Conservation (phyloP, 805 yeast species). For the Sporopachydermia quercuum region DNA sequence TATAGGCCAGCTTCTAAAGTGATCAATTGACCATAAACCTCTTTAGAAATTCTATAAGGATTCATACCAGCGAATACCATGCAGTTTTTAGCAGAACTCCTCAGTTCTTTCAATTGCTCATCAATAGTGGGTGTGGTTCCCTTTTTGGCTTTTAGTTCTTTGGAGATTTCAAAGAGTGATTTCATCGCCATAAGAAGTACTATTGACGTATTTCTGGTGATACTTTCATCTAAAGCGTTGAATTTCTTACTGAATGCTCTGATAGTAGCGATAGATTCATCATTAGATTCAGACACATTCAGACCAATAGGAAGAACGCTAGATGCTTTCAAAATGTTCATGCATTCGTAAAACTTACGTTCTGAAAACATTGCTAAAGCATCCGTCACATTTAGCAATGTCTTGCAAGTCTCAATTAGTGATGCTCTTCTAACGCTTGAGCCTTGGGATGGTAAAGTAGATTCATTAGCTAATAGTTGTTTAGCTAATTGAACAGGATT, state of each 20-base stretch:
- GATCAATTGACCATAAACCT: slow-evolving; percentile 5
- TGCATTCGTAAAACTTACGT: slow-evolving; percentile 43
- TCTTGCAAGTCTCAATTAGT: slow-evolving; percentile 40
- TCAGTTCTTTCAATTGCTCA: slow-evolving; percentile 39
- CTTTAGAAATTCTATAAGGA: slow-evolving; percentile 77
- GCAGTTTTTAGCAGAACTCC: slow-evolving; percentile 63
- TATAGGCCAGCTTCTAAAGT: slow-evolving; percentile 1
- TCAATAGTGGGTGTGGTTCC: slow-evolving; percentile 32
- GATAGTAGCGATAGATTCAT: not conserved
- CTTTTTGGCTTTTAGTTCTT: slow-evolving; percentile 18
- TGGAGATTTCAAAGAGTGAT: slow-evolving; percentile 45
- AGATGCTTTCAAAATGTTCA: slow-evolving; percentile 40
- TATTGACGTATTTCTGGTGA: slow-evolving; percentile 69
- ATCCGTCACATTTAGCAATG: slow-evolving; percentile 49
- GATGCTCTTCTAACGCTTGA: slow-evolving; percentile 18
- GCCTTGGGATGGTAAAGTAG: slow-evolving; percentile 3
- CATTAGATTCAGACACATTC: slow-evolving; percentile 5
- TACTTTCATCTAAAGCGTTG: slow-evolving; percentile 45
- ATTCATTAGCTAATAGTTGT: slow-evolving; percentile 1
- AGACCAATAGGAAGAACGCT: slow-evolving; percentile 50
- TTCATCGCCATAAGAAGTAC: slow-evolving; percentile 72
- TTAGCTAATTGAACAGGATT: slow-evolving; percentile 22
- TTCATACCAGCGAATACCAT: slow-evolving; percentile 94
- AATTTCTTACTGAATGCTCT: slow-evolving; percentile 26
- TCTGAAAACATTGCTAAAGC: slow-evolving; percentile 46